These are phyloP conservation scores for Cadophora malorum DNA, from an alignment of 2,329 filamentous ascomycete species.

Conservation along the genomic window DNA sequence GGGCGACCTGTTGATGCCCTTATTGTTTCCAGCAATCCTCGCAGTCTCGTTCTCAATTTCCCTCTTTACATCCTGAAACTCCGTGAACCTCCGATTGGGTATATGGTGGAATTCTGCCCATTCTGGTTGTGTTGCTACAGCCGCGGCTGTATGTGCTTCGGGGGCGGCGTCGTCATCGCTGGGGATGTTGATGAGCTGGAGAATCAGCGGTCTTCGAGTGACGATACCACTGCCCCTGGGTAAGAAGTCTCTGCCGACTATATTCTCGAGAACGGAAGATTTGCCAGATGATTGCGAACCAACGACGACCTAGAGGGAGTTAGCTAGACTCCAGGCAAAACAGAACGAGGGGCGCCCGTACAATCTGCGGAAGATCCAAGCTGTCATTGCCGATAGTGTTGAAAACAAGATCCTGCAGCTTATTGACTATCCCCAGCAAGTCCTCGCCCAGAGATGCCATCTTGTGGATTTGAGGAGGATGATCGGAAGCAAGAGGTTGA, in stretches of 20 bases:
- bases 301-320: constrained; percentile 79
- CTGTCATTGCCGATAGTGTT: constrained; percentile 99
- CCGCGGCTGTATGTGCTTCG: constrained; percentile 78
- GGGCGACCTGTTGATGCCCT: constrained; percentile 95
- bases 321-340: constrained; percentile 33
- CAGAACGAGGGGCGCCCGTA: constrained; percentile 56
- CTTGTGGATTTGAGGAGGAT: constrained; percentile 31
- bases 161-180: constrained; percentile 67
- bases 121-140: constrained; percentile 68
- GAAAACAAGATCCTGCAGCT: constrained; percentile 97
- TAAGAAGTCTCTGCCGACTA: constrained; percentile 96
- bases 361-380: constrained; percentile 96
- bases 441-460: constrained; percentile 98
- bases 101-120: constrained; percentile 99
- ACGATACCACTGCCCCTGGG: constrained; percentile 97
- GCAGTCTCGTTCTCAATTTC: constrained; percentile 98
- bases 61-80: constrained; percentile 91
- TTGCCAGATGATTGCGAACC: constrained; percentile 98
- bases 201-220: constrained; percentile 89
- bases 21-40: constrained; percentile 94
- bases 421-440: constrained; percentile 93
- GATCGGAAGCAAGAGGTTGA: constrained; percentile 12
- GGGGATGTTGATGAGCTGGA: constrained; percentile 97
- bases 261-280: constrained; percentile 98
- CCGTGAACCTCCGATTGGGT: constrained; percentile 84